Evolutionary conservation across 2,329 filamentous ascomycete species (phyloP), one percentile per base, ranked within the genome.

Genomic region (Arthrobotrys sinensis): DNA sequence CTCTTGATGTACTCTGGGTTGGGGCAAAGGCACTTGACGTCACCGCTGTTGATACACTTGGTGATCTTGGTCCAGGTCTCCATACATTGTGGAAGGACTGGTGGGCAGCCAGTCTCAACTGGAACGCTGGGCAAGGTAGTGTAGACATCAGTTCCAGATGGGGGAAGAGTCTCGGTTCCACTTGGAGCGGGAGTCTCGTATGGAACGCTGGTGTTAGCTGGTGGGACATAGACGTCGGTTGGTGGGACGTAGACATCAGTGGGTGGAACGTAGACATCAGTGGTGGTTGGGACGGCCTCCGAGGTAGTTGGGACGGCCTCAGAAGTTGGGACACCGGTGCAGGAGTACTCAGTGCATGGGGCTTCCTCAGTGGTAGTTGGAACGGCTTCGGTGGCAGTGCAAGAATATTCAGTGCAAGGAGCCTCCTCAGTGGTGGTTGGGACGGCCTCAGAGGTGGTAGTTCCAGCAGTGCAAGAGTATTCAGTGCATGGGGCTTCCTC

Each of bases 11-110:
- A 95, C 69, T 89, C 86, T 78, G 88, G 84, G 83, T 91, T 89
- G 81, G 92, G 92, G 90, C 95, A 98, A 91, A 93, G 97, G 90
- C 95, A 98, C 81, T 86, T 85, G 76, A 88, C 86, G 83, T 97
- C 93, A 50, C 91, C 91, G 90, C 97, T 97, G 86, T 93, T 90
- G 82, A 88, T 88, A 89, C 95, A 98, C 83, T 89, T 86, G 63
- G 92, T 89, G 79, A 88, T 85, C 84, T 89, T 89, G 82, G 97
- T 86, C 93, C 93, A 97, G 82, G 94, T 96, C 89, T 95, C 96
- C 86, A 98, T 87, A 87, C 95, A 98, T 83, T 90, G 90, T 80
- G 95, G 94, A 62, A 97, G 91, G 57, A 94, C 89, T 28, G 87
- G 85, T 73, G 94, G 93, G 85, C 90, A 89, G 73, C 79, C 78